These are phyloP conservation scores for Cryphonectria nitschkei DNA, from an alignment of 2,329 filamentous ascomycete genomes.

Conservation along the genomic window DNA sequence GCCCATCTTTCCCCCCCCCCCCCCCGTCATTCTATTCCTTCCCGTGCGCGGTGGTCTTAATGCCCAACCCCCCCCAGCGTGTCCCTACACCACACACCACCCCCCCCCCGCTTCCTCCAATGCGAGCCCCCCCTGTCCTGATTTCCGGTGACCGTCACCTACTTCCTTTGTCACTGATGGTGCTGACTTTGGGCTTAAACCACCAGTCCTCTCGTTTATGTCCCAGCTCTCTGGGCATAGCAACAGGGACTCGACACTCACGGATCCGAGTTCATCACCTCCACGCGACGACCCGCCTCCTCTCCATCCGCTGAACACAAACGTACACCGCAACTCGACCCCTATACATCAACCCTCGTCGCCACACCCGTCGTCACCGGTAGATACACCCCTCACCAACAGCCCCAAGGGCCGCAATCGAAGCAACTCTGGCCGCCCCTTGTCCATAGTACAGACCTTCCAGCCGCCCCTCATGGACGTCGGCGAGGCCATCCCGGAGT, in stretches of 20 bases:
- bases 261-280: slow-evolving; percentile 51
- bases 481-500: slow-evolving; percentile 80
- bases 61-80: slow-evolving; percentile 14
- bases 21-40: slow-evolving; percentile 19
- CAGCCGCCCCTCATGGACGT: slow-evolving; percentile 86
- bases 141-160: slow-evolving; percentile 14
- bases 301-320: slow-evolving; percentile 16
- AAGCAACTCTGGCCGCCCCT: slow-evolving; percentile 65
- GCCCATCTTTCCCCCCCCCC: background rate
- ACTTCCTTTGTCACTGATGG: slow-evolving; percentile 25
- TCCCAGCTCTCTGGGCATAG: slow-evolving; percentile 68
- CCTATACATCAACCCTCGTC: slow-evolving; percentile 35
- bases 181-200: slow-evolving; percentile 28
- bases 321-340: slow-evolving; percentile 32
- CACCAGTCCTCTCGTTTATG: slow-evolving; percentile 83
- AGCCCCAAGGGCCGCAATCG: slow-evolving; percentile 48
- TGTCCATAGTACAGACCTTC: slow-evolving; percentile 86
- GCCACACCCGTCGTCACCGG: slow-evolving; percentile 44
- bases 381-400: slow-evolving; percentile 48
- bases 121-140: slow-evolving; percentile 18
- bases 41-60: slow-evolving; percentile 20
- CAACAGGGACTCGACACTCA: slow-evolving; percentile 44
- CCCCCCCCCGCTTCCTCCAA: slow-evolving; percentile 8
- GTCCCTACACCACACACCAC: background rate
- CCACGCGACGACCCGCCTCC: slow-evolving; percentile 39